Conservation (phyloP, 78 protist species). For the Dictyostelium purpureum region DNA sequence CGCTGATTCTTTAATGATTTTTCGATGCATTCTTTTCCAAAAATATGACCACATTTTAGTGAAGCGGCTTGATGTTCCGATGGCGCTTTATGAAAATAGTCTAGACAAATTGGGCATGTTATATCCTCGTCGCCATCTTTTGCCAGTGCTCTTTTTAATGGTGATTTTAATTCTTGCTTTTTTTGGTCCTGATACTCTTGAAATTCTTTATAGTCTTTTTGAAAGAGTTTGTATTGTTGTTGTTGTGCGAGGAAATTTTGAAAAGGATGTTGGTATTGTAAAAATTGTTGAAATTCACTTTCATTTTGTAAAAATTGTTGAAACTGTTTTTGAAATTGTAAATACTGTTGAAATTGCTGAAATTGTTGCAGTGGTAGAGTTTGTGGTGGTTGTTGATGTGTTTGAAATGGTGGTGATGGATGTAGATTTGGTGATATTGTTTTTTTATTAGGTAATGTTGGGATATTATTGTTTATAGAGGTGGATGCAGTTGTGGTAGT, state of each 20-base stretch:
- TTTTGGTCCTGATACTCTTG: not conserved
- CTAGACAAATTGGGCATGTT: slow-evolving; percentile 22
- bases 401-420: not conserved
- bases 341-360: too few relatives aligned
- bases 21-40: slow-evolving; percentile 1
- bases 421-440: not conserved
- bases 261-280: not conserved
- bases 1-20: not conserved
- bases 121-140: not conserved
- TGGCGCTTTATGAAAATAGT: not conserved
- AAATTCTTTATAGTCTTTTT: not conserved
- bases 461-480: not conserved
- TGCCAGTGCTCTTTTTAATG: not conserved
- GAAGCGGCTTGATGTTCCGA: not conserved
- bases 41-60: slow-evolving; percentile 54
- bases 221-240: not conserved
- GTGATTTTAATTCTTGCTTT: not conserved
- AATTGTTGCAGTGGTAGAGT: not conserved
- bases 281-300: not conserved
- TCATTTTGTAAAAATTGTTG: not conserved
- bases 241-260: not conserved
- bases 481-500: slow-evolving; percentile 9
- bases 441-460: not conserved
- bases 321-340: too few relatives aligned
- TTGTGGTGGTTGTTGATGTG: slow-evolving; percentile 3